Percentiles rank a stretch among this genome's conserved stretches.
These are phyloP conservation scores for Suhomyces kilbournensis DNA, from an alignment of 805 yeast species.

Conservation along the genomic window DNA sequence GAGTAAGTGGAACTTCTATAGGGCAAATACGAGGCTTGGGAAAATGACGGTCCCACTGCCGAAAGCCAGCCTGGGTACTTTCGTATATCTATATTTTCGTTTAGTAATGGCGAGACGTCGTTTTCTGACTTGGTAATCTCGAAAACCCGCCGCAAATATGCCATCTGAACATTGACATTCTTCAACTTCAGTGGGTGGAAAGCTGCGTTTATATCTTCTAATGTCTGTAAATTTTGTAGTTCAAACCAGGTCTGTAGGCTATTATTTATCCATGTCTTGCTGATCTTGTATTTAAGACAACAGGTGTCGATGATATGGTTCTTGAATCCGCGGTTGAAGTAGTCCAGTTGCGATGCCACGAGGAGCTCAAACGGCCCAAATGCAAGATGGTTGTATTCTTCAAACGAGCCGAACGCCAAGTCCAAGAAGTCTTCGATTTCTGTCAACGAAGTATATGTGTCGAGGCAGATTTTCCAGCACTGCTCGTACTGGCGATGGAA, in stretches of 20 bases:
- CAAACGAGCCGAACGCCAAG: constrained; percentile 17
- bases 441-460: constrained; percentile 25
- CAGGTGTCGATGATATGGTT: constrained; percentile 13
- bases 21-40: constrained; percentile 1
- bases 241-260: constrained; percentile 3
- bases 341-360: constrained; percentile 14
- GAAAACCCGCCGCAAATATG: constrained; percentile 6
- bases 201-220: background rate
- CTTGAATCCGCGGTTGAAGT: constrained; percentile 5
- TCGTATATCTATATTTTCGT: background rate
- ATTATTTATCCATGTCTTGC: constrained; percentile 3
- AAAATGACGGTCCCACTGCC: background rate
- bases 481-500: constrained; percentile 28
- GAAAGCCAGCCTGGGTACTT: constrained; percentile 12
- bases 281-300: constrained; percentile 8
- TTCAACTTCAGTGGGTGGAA: background rate
- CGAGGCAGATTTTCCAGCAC: constrained; percentile 30
- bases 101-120: background rate
- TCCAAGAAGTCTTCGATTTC: constrained; percentile 40
- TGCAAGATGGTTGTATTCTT: constrained; percentile 14
- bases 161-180: constrained; percentile 1
- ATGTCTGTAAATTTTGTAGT: constrained; percentile 3
- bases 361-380: constrained; percentile 29
- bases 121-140: background rate
- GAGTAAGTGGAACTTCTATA: too few species aligned